Evolutionary conservation across 768 basidiomycete species (phyloP).

Genomic region (Leccinum longicurvipes): DNA sequence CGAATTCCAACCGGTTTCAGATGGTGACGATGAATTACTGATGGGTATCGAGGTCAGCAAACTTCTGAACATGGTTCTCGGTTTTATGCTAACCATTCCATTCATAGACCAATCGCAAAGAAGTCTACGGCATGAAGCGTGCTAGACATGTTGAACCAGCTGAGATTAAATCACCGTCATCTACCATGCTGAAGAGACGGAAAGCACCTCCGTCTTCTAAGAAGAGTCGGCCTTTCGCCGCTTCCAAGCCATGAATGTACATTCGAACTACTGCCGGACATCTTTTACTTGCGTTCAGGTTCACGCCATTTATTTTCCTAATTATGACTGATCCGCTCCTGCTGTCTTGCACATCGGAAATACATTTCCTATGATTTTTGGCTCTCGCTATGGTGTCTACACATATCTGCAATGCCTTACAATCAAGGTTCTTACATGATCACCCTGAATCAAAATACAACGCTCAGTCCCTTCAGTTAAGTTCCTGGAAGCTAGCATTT

Average conservation of each 20-base stretch:
- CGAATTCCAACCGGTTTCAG: conserved; percentile 22
- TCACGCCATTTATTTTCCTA: conserved; percentile 11
- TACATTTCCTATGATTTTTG: conserved; percentile 1
- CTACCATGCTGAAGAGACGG: conserved; percentile 19
- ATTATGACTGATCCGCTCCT: conserved; percentile 4
- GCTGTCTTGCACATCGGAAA: conserved; percentile 8
- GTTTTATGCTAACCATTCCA: not conserved
- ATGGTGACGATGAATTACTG: conserved; percentile 61
- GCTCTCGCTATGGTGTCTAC: conserved; percentile 2
- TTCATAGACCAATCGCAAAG: conserved; percentile 40
- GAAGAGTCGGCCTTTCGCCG: conserved; percentile 7
- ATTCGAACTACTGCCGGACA: not conserved
- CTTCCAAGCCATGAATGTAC: conserved; percentile 8
- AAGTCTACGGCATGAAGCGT: conserved; percentile 33
- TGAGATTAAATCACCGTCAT: conserved; percentile 6
- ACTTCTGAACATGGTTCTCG: conserved; percentile 1
- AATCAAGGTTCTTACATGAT: not conserved
- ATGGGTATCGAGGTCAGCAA: conserved; percentile 53
- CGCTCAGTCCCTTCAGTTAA: conserved; percentile 10
- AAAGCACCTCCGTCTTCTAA: conserved; percentile 12
- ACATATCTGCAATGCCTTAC: conserved; percentile 4
- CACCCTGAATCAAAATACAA: not conserved
- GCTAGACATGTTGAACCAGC: conserved; percentile 8
- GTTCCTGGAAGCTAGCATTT: conserved; percentile 2
- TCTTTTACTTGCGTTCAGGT: not conserved